Percentiles rank a stretch among this genome's conserved stretches.
Evolutionary conservation across 169 alveolate genomes (phyloP).

Genomic region (Cryptosporidium sp.): DNA sequence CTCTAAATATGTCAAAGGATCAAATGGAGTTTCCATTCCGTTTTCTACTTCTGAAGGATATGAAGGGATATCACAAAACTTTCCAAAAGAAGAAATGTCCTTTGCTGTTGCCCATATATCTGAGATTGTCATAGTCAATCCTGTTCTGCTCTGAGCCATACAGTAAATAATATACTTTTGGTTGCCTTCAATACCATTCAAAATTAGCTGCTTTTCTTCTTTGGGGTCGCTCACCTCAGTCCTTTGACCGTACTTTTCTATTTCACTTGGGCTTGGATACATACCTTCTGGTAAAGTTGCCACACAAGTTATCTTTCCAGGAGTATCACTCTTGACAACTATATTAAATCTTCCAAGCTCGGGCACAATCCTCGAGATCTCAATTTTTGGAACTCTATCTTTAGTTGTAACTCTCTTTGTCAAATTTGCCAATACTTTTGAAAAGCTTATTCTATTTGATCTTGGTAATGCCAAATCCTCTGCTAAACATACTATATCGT

Average conservation of each 20-base stretch:
- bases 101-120: constrained; percentile 80
- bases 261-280: constrained; percentile 78
- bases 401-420: constrained; percentile 68
- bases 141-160: constrained; percentile 77
- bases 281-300: constrained; percentile 80
- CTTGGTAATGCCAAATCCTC: constrained; percentile 79
- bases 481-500: constrained; percentile 77
- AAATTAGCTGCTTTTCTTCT: constrained; percentile 57
- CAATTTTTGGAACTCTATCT: constrained; percentile 78
- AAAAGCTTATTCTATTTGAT: constrained; percentile 75
- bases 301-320: constrained; percentile 80
- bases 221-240: constrained; percentile 65
- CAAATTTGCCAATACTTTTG: constrained; percentile 46
- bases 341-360: constrained; percentile 77
- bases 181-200: constrained; percentile 79
- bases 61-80: constrained; percentile 80
- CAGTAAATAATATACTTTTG: constrained; percentile 80
- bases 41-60: constrained; percentile 73
- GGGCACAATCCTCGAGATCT: constrained; percentile 67
- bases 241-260: constrained; percentile 77
- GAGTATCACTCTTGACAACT: constrained; percentile 77
- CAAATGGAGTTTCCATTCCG: constrained; percentile 78
- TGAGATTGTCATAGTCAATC: constrained; percentile 77
- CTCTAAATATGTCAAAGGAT: constrained; percentile 79
- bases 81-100: constrained; percentile 80